Evolutionary conservation across 768 basidiomycete genomes (phyloP), one percentile per base, ranked within the genome.

Genomic region (Tulasnella sp.): DNA sequence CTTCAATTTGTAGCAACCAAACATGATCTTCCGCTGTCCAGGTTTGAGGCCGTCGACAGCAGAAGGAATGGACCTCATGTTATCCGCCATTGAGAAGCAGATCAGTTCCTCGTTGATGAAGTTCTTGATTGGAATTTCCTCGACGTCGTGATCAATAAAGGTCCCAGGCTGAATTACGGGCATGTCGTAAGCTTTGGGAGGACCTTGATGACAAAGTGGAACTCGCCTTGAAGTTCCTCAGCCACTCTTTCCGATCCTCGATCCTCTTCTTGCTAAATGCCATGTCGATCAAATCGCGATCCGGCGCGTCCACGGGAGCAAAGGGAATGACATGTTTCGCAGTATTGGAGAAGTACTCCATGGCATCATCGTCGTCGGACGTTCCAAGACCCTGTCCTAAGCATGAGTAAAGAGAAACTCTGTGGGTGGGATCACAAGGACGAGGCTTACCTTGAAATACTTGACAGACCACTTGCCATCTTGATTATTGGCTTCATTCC

Each of bases 221-320:
- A 49, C 73, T 59, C 66, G 86, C 92, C 77, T 81, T 91, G 75
- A 92, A 95, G 62, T 90, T 85, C 23, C 96, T 80, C 11, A 99
- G 74, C 96, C 96, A 99, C 60, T 99, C 96, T 71, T 99, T 98
- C 54, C 96, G 85, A 2, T 97, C 93, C 61, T 99, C 96, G 0
- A 93, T 89, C 69, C 95, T 97, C 78, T 97, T 98, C 81, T 98
- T 99, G 76, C 91, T 97, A 77, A 99, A 99, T 0, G 96, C 96
- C 58, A 99, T 83, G 42, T 99, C 96, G 62, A 99, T 95, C 34
- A 97, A 78, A 5, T 84, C 84, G 47, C 81, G 83, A 65, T 98
- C 96, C 2, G 85, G 92, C 0, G 84, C 79, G 67, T 87, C 82
- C 3, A 82, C 84, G 2, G 83, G 73, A 2, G 86, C 79, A 73